Evolutionary conservation across 768 basidiomycete genomes (phyloP).

Genomic region (Mycena capillaripes): DNA sequence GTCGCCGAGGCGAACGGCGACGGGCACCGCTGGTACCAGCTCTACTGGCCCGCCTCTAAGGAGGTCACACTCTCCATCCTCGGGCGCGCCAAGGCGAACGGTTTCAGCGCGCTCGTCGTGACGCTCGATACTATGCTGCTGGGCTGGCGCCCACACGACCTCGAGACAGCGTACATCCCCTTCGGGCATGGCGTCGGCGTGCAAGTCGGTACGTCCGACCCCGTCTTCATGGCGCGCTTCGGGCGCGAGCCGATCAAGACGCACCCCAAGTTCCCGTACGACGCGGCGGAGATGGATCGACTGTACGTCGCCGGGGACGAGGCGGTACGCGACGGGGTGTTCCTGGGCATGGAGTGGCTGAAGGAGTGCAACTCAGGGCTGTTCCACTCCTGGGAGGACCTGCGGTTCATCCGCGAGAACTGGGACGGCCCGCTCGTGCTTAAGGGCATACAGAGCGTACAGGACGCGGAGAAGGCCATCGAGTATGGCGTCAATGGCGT

Average conservation of each 20-base stretch:
- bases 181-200: conserved; percentile 75
- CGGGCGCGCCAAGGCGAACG: conserved; percentile 72
- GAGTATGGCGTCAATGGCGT: conserved; percentile 79
- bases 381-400: conserved; percentile 79
- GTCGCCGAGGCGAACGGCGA: conserved; percentile 81
- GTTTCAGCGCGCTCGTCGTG: conserved; percentile 81
- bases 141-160: conserved; percentile 85
- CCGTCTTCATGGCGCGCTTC: conserved; percentile 79
- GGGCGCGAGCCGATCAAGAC: conserved; percentile 59
- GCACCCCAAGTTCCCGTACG: conserved; percentile 70
- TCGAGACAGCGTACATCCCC: conserved; percentile 74
- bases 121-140: conserved; percentile 82
- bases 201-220: conserved; percentile 80
- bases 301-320: conserved; percentile 62
- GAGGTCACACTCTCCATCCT: conserved; percentile 77
- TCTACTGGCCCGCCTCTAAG: conserved; percentile 80
- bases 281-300: conserved; percentile 60
- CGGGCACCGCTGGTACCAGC: conserved; percentile 83
- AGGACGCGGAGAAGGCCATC: conserved; percentile 80
- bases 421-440: conserved; percentile 86
- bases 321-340: conserved; percentile 51
- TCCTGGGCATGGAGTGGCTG: conserved; percentile 74
- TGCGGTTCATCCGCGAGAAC: conserved; percentile 75
- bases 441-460: conserved; percentile 80
- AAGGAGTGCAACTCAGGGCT: conserved; percentile 72